These are phyloP conservation scores for Phlyctochytrium planicorne DNA, from an alignment of 192 early-diverging fungal species.

Conservation along the genomic window DNA sequence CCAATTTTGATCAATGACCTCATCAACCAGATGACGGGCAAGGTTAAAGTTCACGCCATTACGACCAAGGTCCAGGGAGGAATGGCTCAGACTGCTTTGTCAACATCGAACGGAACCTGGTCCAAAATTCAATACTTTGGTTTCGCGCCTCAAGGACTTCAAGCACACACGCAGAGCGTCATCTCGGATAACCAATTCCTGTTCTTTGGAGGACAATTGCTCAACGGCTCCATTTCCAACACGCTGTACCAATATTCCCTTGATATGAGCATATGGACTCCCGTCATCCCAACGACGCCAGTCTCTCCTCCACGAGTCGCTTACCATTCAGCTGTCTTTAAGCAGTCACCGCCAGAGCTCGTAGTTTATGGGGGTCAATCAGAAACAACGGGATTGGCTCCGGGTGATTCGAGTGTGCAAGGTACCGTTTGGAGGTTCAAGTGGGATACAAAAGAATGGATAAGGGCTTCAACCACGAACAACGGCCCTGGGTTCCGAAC, in stretches of 20 bases:
- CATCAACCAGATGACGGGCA: not conserved
- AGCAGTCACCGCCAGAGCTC: not conserved
- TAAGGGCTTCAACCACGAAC: too few species aligned
- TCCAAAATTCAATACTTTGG: not conserved
- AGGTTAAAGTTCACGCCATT: not conserved
- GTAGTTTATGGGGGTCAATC: conserved; percentile 4
- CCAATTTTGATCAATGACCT: not conserved
- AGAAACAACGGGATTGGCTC: not conserved
- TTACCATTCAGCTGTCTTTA: conserved; percentile 8
- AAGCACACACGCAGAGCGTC: conserved; percentile 3
- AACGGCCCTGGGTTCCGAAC: not conserved
- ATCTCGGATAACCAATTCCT: not conserved
- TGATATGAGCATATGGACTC: not conserved
- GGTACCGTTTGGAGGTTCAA: not conserved
- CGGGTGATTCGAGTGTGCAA: not conserved
- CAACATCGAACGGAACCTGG: not conserved
- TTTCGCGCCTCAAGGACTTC: not conserved
- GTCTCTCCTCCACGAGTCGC: not conserved
- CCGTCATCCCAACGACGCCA: not conserved
- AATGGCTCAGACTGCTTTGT: not conserved
- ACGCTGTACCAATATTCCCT: conserved; percentile 1
- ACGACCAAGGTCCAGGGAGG: not conserved
- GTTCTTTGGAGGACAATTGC: conserved; percentile 12
- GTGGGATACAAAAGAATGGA: not conserved
- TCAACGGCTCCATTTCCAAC: not conserved